Conservation (phyloP, 345 rosid genomes). For the Camelina sativa region DNA sequence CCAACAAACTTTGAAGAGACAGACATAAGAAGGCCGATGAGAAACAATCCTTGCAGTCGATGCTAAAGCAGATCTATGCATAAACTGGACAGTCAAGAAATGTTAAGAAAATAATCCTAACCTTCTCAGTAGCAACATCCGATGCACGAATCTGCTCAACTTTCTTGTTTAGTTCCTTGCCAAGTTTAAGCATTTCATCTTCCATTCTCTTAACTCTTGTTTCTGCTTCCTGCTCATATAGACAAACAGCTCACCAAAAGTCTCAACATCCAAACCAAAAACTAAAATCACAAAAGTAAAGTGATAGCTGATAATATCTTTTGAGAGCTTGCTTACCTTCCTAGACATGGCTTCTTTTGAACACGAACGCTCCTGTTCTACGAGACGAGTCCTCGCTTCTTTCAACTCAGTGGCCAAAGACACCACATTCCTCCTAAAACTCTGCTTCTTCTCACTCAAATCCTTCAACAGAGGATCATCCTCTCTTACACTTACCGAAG, state of each 20-base stretch:
- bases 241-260: conserved; percentile 25
- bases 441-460: conserved; percentile 88
- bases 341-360: conserved; percentile 72
- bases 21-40: background rate
- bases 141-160: conserved; percentile 68
- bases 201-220: conserved; percentile 72
- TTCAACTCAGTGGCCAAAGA: conserved; percentile 87
- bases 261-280: conserved; percentile 36
- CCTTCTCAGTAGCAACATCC: conserved; percentile 75
- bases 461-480: conserved; percentile 86
- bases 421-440: conserved; percentile 78
- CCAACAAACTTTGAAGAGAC: background rate
- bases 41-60: background rate
- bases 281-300: conserved; percentile 2
- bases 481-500: conserved; percentile 46
- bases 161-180: conserved; percentile 60
- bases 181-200: conserved; percentile 55
- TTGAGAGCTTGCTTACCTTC: conserved; percentile 53
- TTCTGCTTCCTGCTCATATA: conserved; percentile 73
- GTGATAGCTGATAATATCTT: conserved; percentile 19
- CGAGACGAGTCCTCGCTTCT: conserved; percentile 74
- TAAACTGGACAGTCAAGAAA: conserved; percentile 9
- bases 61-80: background rate
- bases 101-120: conserved; percentile 22
- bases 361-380: conserved; percentile 67